A percentile compares a stretch with the other conserved stretches of the same genome.
phyloP scores from a whole-genome alignment of 257 asterid species.

The Fraxinus pennsylvanica region DNA sequence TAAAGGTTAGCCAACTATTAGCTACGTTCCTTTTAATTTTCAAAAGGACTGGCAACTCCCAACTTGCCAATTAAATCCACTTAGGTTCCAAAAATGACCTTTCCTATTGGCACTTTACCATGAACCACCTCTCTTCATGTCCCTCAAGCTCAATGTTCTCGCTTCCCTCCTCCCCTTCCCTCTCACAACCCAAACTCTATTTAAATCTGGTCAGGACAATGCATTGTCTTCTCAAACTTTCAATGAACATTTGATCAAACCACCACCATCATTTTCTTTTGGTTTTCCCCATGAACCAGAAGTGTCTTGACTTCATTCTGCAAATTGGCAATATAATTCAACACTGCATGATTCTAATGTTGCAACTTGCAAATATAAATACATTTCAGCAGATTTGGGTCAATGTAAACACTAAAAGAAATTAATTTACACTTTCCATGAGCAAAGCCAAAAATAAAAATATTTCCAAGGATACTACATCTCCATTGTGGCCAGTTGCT shows the following conservation, averaged over 20 bases:
- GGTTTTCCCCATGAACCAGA: background rate
- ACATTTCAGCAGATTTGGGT: background rate
- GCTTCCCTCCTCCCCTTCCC: background rate
- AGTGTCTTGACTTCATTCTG: background rate
- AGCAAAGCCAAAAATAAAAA: background rate
- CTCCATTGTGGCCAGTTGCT: background rate
- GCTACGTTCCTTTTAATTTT: background rate
- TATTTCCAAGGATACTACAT: background rate
- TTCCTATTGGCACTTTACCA: background rate
- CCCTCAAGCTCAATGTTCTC: background rate
- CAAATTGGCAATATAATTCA: background rate
- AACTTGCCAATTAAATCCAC: background rate
- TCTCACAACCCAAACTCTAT: background rate
- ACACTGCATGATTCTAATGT: background rate
- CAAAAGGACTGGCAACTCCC: background rate
- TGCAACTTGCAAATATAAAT: background rate
- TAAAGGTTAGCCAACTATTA: background rate
- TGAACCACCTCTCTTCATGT: background rate
- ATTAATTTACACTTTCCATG: background rate
- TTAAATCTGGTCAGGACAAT: background rate
- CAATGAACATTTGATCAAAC: background rate
- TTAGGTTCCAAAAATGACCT: background rate
- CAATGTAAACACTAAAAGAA: background rate
- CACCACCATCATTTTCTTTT: background rate
- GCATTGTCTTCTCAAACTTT: background rate